Evolutionary conservation across 78 protist genomes (phyloP).

Genomic region (Dictyostelium discoideum): DNA sequence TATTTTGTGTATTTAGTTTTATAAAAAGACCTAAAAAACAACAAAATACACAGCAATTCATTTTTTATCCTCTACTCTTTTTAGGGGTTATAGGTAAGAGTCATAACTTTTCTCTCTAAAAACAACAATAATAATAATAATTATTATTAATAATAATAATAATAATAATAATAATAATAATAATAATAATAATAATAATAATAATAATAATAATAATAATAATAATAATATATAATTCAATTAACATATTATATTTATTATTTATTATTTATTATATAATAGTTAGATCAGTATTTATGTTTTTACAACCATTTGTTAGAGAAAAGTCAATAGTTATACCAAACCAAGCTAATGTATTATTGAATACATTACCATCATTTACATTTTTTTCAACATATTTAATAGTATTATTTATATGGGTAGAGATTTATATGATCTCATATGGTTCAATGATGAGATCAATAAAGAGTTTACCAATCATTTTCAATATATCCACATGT

Average conservation of each 20-base stretch:
- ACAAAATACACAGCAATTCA: background rate
- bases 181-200: background rate
- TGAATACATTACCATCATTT: slow-evolving; percentile 61
- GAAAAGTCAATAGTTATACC: slow-evolving; percentile 16
- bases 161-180: background rate
- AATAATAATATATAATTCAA: background rate
- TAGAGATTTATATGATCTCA: slow-evolving; percentile 44
- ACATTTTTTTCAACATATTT: slow-evolving; percentile 32
- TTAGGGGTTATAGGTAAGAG: slow-evolving; percentile 48
- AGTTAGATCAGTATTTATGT: slow-evolving; percentile 64
- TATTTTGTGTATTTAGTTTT: slow-evolving; percentile 9
- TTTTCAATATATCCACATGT: background rate
- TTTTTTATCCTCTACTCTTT: slow-evolving; percentile 52
- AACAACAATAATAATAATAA: background rate
- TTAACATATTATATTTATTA: background rate
- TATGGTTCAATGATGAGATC: slow-evolving; percentile 1
- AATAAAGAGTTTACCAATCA: slow-evolving; percentile 10
- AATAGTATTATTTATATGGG: slow-evolving; percentile 62
- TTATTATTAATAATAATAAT: background rate
- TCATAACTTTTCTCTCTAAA: no score
- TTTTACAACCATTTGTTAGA: slow-evolving; percentile 54
- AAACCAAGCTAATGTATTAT: slow-evolving; percentile 41
- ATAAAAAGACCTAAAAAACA: slow-evolving; percentile 25
- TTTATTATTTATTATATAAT: background rate
- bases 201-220: background rate